Evolutionary conservation across 2,329 filamentous ascomycete genomes (phyloP), one percentile per base, ranked within the genome.

Genomic region (Penicillium decumbens): DNA sequence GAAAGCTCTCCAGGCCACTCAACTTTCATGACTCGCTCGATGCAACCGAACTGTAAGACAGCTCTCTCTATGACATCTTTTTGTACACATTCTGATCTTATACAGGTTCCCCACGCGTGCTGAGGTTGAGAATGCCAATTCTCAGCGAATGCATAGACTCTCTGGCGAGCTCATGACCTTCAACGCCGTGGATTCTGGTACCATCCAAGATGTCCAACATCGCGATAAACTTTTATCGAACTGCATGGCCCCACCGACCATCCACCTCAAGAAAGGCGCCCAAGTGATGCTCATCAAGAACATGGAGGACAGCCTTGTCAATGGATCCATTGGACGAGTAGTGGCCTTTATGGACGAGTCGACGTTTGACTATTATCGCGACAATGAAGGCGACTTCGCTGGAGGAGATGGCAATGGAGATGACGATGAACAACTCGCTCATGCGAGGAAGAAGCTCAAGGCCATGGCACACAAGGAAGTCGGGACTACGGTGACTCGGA

Each of bases 271-370:
- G 69, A 85, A 93, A 55, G 89, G 90, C 8, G 89, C 93, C 0
- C 95, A 98, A 66, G 95, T 98, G 39, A 98, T 98, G 93, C 77
- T 98, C n/a, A 96, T 98, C 77, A 98, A 98, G 71, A 98, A 98
- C 62, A 85, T 97, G 73, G 93, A 98, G 64, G 89, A 95, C 33
- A 85, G 82, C 0, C 79, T 98, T 0, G 93, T 97, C 59, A 98
- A 98, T 65, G 93, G 93, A 4, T 95, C 92, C 0, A 77, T 98
- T 8, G 93, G 93, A 23, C 91, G 87, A 53, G 87, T 98, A 4
- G 79, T 85, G 10, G 82, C 80, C 5, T 95, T 95, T 69, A 91
- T 90, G 85, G 82, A 78, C 45, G 81, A 86, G 57, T 73, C 75
- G 38, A 80, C 76, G 25, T 87, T 84, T 56, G 79, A 79, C 44